Evolutionary conservation across 306 rosid genomes (phyloP), one percentile per base, ranked within the genome.

Genomic region (Vigna unguiculata): DNA sequence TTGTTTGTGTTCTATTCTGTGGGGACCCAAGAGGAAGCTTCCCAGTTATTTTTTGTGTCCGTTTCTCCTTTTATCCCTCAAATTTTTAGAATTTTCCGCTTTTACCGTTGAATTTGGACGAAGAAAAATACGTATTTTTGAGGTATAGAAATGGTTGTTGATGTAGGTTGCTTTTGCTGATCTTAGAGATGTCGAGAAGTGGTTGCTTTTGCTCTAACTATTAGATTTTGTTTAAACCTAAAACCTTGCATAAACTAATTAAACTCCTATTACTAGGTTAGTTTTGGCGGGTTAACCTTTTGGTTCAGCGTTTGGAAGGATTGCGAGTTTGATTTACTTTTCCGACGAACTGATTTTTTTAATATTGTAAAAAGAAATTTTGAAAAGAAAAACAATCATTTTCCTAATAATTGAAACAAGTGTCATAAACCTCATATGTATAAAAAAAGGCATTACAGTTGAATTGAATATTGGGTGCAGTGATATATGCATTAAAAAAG

Each of bases 21-120:
- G 17, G 28, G 78, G 57, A 58, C 49, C 78, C 69, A 9, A 24
- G n/a, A 19, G 9, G 67, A 53, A 5, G 41, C 3, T 32, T 81
- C 13, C 12, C 24, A 5, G 19, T n/a, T 28, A 4, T 57, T 15
- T 48, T 25, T 17, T 66, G 9, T 45, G 5, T 60, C 6, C 8
- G 3, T 40, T 8, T 63, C 11, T 48, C 47, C 19, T 34, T 62
- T n/a, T 62, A 2, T 47, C 69, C 68, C 7, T 11, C 11, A 2
- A 17, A 3, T 9, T 63, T 34, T 61, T 15, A 9, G 25, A 16
- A 21, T 17, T 10, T 38, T n/a, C 57, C 13, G 13, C 2, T 15
- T 54, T 20, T 51, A 6, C 49, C 21, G 36, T 36, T 43, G 19
- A 74, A 14, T 38, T 41, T 32, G 14, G 21, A 36, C 9, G 46